These are phyloP conservation scores for Colletotrichum incanum DNA, from an alignment of 2,329 filamentous ascomycete genomes.

Conservation along the genomic window DNA sequence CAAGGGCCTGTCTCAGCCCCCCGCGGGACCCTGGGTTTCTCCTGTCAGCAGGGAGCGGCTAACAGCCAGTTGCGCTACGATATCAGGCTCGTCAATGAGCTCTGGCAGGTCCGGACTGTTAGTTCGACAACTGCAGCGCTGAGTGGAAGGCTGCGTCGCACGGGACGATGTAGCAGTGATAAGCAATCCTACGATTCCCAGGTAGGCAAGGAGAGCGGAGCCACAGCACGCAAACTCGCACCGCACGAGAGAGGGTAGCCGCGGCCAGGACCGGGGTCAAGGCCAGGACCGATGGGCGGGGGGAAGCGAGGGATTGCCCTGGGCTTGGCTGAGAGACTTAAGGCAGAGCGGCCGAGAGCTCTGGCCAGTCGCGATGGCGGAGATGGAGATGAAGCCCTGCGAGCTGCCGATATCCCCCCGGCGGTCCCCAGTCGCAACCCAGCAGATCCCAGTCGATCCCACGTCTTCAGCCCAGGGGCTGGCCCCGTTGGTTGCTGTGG, in stretches of 20 bases:
- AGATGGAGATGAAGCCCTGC: slow-evolving; percentile 41
- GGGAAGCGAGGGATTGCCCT: slow-evolving; percentile 37
- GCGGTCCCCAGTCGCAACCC: slow-evolving; percentile 27
- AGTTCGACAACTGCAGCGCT: slow-evolving; percentile 19
- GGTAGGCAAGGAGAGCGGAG: slow-evolving; percentile 19
- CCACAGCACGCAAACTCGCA: slow-evolving; percentile 33
- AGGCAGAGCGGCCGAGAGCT: slow-evolving; percentile 39
- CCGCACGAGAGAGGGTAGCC: slow-evolving; percentile 18
- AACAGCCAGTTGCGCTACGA: slow-evolving; percentile 13
- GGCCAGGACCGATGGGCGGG: slow-evolving; percentile 34
- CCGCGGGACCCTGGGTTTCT: slow-evolving; percentile 11
- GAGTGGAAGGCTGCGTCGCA: slow-evolving; percentile 19
- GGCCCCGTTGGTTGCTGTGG: slow-evolving; percentile 43
- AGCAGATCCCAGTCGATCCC: slow-evolving; percentile 38
- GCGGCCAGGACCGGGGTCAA: slow-evolving; percentile 24
- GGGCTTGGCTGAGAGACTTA: slow-evolving; percentile 32
- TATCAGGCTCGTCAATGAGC: not conserved
- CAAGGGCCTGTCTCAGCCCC: slow-evolving; percentile 32
- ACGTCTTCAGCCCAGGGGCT: slow-evolving; percentile 42
- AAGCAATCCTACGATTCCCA: slow-evolving; percentile 23
- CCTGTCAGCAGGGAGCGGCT: slow-evolving; percentile 18
- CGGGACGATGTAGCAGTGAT: slow-evolving; percentile 32
- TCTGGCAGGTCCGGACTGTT: slow-evolving; percentile 19
- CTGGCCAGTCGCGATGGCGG: slow-evolving; percentile 39
- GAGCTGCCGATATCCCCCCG: slow-evolving; percentile 29